Conservation (phyloP, 352 stramenopile genomes). For the Globisporangium cystogenes region DNA sequence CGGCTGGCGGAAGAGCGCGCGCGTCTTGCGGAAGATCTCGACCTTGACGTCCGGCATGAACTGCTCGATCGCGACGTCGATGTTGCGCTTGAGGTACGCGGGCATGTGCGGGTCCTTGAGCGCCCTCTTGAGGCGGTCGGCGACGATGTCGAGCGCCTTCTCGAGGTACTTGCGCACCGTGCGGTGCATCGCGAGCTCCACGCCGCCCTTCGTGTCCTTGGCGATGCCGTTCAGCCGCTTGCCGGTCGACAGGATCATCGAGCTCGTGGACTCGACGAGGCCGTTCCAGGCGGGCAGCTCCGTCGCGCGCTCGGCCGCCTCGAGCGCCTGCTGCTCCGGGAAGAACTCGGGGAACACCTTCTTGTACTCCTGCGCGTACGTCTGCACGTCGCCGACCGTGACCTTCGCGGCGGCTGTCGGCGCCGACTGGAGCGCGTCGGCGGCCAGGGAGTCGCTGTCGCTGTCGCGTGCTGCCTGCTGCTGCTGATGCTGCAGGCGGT, state of each 20-base stretch:
- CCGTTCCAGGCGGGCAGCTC: conserved; percentile 46
- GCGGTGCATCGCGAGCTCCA: conserved; percentile 76
- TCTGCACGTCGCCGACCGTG: conserved; percentile 58
- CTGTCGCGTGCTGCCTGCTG: background rate
- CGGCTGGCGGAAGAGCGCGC: conserved; percentile 57
- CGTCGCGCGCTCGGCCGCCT: conserved; percentile 40
- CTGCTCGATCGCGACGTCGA: conserved; percentile 79
- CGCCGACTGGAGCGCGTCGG: background rate
- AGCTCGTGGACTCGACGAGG: conserved; percentile 70
- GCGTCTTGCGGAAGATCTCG: conserved; percentile 83
- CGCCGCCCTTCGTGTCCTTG: conserved; percentile 78
- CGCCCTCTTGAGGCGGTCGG: conserved; percentile 59
- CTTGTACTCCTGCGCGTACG: conserved; percentile 77
- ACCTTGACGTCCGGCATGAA: conserved; percentile 89
- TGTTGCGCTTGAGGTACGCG: conserved; percentile 74
- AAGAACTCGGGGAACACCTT: conserved; percentile 80
- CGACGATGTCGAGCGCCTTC: conserved; percentile 72
- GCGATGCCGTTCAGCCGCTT: conserved; percentile 83
- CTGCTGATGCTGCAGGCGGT: conserved; percentile 14
- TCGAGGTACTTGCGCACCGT: conserved; percentile 75
- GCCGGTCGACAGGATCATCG: conserved; percentile 72
- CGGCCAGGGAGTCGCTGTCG: background rate
- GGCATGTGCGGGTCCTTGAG: conserved; percentile 86
- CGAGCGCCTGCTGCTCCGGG: conserved; percentile 56
- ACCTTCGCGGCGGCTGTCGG: conserved; percentile 16